A percentile compares a stretch with the other conserved stretches of the same genome.
Evolutionary conservation across 2,329 filamentous ascomycete species (phyloP).

Genomic region (Apiospora malaysiana): DNA sequence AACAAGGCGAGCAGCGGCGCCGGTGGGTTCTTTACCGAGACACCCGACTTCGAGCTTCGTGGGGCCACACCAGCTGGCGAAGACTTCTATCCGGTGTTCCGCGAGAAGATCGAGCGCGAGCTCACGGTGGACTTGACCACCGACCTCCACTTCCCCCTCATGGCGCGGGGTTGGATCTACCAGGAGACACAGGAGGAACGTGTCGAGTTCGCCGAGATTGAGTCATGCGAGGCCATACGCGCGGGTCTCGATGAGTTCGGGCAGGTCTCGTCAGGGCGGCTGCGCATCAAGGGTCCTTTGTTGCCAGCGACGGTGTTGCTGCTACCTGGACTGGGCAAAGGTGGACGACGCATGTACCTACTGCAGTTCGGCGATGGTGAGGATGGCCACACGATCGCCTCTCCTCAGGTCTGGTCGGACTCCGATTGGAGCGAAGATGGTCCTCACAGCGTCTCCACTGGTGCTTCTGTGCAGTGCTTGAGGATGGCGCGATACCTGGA

Average conservation of each 20-base stretch:
- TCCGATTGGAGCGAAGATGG: not conserved
- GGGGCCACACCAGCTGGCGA: not conserved
- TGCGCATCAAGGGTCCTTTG: not conserved
- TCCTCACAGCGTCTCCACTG: not conserved
- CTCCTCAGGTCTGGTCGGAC: not conserved
- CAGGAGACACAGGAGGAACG: not conserved
- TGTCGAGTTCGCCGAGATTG: not conserved
- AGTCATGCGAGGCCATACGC: not conserved
- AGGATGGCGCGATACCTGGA: not conserved
- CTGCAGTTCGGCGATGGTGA: not conserved
- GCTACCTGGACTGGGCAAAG: not conserved
- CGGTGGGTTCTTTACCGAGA: not conserved
- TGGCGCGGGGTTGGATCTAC: constrained; percentile 26
- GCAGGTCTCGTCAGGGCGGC: not conserved
- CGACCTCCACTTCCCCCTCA: constrained; percentile 14
- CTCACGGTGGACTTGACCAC: not conserved
- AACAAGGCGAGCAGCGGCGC: not conserved
- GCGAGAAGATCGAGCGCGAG: not conserved
- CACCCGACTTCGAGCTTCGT: not conserved
- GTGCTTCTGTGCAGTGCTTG: not conserved
- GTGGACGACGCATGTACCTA: not conserved
- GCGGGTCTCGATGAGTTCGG: constrained; percentile 17
- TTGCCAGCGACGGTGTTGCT: not conserved
- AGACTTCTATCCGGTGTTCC: not conserved
- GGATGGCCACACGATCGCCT: not conserved